phyloP scores from a whole-genome alignment of 139 green algal genomes.

The Yamagishiella unicocca region DNA sequence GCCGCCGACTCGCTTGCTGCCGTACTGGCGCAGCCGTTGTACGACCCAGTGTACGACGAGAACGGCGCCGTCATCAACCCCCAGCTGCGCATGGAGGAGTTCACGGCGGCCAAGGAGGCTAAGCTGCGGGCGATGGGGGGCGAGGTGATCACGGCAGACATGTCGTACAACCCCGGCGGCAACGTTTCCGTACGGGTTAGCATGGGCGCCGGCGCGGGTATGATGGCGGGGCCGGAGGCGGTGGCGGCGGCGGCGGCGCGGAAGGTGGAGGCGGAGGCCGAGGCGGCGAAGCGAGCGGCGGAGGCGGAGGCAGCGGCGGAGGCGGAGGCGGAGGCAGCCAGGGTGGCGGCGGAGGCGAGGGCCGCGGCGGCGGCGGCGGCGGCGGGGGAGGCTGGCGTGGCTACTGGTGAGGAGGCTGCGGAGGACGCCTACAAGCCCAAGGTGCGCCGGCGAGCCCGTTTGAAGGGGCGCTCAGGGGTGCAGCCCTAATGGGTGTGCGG shows the following conservation, averaged over 20 bases:
- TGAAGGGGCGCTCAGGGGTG: not conserved
- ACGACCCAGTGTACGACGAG: not conserved
- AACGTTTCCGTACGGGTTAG: conserved; percentile 17
- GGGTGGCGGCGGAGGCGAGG: not conserved
- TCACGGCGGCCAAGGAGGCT: conserved; percentile 73
- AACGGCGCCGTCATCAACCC: conserved; percentile 23
- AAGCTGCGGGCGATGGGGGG: conserved; percentile 48
- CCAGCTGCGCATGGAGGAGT: conserved; percentile 70
- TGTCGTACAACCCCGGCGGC: conserved; percentile 42
- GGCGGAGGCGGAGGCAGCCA: not conserved
- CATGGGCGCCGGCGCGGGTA: not conserved
- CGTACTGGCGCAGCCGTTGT: conserved; percentile 7
- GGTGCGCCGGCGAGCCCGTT: too few species aligned
- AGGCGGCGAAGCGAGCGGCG: not conserved
- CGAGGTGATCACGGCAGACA: conserved; percentile 77
- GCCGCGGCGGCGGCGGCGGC: not conserved
- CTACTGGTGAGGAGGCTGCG: not conserved
- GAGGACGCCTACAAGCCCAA: conserved; percentile 65
- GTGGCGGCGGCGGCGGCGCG: not conserved
- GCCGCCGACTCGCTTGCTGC: conserved; percentile 56
- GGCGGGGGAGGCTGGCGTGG: not conserved
- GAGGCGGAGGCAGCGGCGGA: not conserved
- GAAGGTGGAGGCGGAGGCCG: not conserved
- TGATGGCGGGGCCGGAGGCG: conserved; percentile 36
- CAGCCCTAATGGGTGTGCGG: too few species aligned